These are phyloP conservation scores for Moesziomyces antarcticus DNA, from an alignment of 1,284 basidiomycete species.

Conservation along the genomic window DNA sequence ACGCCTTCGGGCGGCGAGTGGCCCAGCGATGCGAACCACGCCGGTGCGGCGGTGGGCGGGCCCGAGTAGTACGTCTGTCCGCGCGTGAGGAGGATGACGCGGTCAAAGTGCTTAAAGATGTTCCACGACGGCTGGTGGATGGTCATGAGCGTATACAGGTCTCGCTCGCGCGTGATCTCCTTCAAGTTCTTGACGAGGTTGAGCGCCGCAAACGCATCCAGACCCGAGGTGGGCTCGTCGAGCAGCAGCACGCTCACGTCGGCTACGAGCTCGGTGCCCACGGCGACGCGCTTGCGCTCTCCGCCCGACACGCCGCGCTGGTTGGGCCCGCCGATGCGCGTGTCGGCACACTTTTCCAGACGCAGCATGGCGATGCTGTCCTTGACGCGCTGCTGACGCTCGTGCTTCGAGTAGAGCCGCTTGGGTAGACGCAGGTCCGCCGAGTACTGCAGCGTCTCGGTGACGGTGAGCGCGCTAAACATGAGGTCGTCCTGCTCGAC, in stretches of 20 bases:
- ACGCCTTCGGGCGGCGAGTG: slow-evolving; percentile 35
- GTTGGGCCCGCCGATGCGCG: slow-evolving; percentile 43
- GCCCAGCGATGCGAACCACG: slow-evolving; percentile 37
- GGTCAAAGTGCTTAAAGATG: slow-evolving; percentile 53
- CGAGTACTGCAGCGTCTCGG: slow-evolving; percentile 53
- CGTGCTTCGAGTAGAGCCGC: slow-evolving; percentile 31
- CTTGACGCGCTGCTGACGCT: slow-evolving; percentile 47
- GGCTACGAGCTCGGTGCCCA: slow-evolving; percentile 42
- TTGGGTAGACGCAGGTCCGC: slow-evolving; percentile 48
- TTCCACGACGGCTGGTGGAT: slow-evolving; percentile 59
- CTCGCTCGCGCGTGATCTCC: slow-evolving; percentile 36
- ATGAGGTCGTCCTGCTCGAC: slow-evolving; percentile 60
- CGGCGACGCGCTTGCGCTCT: slow-evolving; percentile 53
- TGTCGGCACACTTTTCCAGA: slow-evolving; percentile 47
- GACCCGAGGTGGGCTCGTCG: slow-evolving; percentile 54
- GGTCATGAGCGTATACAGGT: slow-evolving; percentile 49
- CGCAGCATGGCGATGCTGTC: slow-evolving; percentile 53
- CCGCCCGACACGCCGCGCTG: slow-evolving; percentile 55
- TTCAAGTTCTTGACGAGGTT: slow-evolving; percentile 50
- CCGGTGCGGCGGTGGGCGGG: slow-evolving; percentile 32
- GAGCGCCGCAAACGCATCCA: slow-evolving; percentile 50
- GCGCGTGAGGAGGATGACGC: slow-evolving; percentile 45
- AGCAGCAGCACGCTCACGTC: slow-evolving; percentile 50
- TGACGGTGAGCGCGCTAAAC: slow-evolving; percentile 49
- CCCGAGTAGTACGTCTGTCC: slow-evolving; percentile 53